Base-by-base conservation (phyloP, 345 rosid genomes). In the Litchi chinensis region DNA sequence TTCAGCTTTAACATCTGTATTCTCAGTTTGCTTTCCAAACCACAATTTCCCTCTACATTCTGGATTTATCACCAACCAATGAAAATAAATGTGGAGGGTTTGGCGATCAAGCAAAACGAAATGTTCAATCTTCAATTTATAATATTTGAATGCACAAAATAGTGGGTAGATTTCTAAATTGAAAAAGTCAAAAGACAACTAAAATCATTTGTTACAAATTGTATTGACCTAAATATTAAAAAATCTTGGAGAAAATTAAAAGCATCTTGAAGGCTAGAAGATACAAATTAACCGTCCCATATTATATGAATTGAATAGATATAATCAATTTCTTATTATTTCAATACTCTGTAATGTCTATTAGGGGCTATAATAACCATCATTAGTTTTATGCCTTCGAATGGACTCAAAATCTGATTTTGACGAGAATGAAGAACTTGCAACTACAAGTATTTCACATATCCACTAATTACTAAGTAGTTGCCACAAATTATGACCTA, bases 31-130 rank as follows among this genome's bases (percentile, higher is more conserved):
- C 56, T 88, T 87, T 67, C 80, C 80, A 67, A 86, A 90, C 79
- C 84, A 87, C 48, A 90, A 73, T 72, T 92, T 88, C 83, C 88
- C 90, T 74, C 77, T 80, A 76, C 83, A 85, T 83, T 83, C 98
- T 95, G 92, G 65, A 86, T 68, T 48, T 74, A 67, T 39, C 67
- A 60, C 40, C 66, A 32, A 40, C 72, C 76, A 63, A 37, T 78
- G 24, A 46, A 68, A 26, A 74, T 22, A 21, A 57, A 28, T 18
- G 26, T 41, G 10, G 21, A 37, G 10, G 0, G 28, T 65, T 41
- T 24, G 41, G 28, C 26, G 39, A 57, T 7, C 63, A 77, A 68
- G 72, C 18, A 73, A 56, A 71, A 32, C 10, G 10, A 66, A 37
- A 75, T 18, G 54, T 10, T 8, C 44, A 28, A 18, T 50, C 24